Evolutionary conservation across 1,139 yeast species (phyloP).

Genomic region (Lodderomyces oxycetoniae): DNA sequence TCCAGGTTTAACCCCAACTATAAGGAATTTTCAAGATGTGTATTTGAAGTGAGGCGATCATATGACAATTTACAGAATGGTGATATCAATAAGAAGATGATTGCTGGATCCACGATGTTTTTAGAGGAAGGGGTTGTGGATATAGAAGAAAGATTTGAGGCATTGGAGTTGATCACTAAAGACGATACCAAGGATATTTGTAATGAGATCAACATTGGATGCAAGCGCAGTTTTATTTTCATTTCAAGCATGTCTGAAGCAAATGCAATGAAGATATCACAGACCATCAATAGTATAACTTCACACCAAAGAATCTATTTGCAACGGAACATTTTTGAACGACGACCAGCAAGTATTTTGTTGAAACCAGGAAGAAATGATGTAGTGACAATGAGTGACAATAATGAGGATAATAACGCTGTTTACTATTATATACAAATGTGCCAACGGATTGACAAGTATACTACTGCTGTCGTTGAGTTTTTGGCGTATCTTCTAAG

Average conservation of each 20-base stretch:
- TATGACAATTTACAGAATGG: slow-evolving; percentile 37
- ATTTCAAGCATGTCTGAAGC: slow-evolving; percentile 38
- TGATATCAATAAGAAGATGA: slow-evolving; percentile 38
- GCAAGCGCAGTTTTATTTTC: slow-evolving; percentile 36
- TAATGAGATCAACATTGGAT: slow-evolving; percentile 17
- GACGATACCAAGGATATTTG: slow-evolving; percentile 20
- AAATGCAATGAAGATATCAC: slow-evolving; percentile 22
- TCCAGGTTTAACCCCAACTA: slow-evolving; percentile 16
- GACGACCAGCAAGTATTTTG: slow-evolving; percentile 24
- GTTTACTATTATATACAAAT: slow-evolving; percentile 52
- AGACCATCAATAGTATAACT: slow-evolving; percentile 14
- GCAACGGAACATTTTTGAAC: slow-evolving; percentile 6
- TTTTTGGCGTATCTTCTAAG: slow-evolving; percentile 44
- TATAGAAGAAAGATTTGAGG: slow-evolving; percentile 43
- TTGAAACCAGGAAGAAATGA: slow-evolving; percentile 32
- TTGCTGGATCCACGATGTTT: slow-evolving; percentile 44
- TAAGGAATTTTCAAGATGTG: slow-evolving; percentile 37
- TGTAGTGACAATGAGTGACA: slow-evolving; percentile 21
- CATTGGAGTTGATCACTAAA: slow-evolving; percentile 26
- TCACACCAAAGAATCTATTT: slow-evolving; percentile 12
- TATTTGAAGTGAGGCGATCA: slow-evolving; percentile 38
- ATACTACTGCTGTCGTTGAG: slow-evolving; percentile 33
- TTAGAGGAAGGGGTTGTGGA: slow-evolving; percentile 52
- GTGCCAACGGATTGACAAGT: slow-evolving; percentile 37
- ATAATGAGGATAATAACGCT: slow-evolving; percentile 44